These are phyloP conservation scores for Penicillium sp. DNA, from an alignment of 2,329 filamentous ascomycete genomes.

Conservation along the genomic window DNA sequence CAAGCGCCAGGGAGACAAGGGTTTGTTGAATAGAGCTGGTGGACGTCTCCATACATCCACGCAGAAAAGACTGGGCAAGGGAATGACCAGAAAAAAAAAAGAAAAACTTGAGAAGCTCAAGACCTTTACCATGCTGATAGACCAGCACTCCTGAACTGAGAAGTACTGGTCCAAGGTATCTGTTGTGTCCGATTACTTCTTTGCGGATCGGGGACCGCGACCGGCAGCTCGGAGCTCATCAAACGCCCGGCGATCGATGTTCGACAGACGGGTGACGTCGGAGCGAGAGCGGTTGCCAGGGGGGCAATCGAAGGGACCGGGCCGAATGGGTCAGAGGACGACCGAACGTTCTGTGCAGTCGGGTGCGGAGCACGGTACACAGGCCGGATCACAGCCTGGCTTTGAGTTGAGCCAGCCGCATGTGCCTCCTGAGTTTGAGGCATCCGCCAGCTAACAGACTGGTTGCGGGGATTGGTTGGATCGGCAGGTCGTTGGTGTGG, in stretches of 20 bases:
- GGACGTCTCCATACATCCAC: slow-evolving; percentile 4
- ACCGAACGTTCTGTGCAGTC: slow-evolving; percentile 4
- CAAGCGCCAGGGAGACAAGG: neutral
- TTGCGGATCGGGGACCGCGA: neutral
- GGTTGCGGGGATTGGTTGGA: neutral
- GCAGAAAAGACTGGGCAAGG: neutral
- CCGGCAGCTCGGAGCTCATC: neutral
- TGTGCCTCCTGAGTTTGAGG: neutral
- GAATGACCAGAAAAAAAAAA: neutral
- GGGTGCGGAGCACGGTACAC: neutral
- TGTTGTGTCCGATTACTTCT: neutral
- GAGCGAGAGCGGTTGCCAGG: neutral
- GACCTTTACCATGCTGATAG: neutral
- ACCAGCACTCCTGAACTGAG: neutral
- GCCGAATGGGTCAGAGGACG: neutral
- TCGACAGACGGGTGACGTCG: neutral
- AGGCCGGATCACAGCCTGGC: neutral
- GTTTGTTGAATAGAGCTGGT: neutral
- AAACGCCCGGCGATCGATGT: neutral
- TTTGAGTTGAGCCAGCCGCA: neutral
- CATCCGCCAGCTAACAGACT: neutral
- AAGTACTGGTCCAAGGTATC: neutral
- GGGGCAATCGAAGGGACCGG: neutral
- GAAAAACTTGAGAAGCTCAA: neutral
- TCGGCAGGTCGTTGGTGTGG: neutral